phyloP scores from a whole-genome alignment of 2,329 filamentous ascomycete species.

The Elsinoe batatas region DNA sequence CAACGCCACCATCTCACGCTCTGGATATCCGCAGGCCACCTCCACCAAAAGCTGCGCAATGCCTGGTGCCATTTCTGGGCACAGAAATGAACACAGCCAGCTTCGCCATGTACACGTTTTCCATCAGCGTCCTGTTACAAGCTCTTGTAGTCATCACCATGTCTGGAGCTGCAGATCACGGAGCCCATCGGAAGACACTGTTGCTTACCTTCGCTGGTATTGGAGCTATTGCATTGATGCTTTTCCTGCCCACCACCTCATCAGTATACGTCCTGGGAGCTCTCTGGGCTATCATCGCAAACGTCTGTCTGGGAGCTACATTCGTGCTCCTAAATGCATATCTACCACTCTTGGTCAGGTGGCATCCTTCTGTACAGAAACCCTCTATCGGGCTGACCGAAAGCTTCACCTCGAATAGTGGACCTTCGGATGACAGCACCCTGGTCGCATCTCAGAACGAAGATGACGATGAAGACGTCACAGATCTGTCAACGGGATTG shows the following conservation, averaged over 20 bases:
- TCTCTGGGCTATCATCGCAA: constrained; percentile 77
- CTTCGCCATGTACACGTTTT: constrained; percentile 98
- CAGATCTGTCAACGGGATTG: constrained; percentile 30
- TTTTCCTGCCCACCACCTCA: constrained; percentile 70
- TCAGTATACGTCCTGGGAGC: constrained; percentile 71
- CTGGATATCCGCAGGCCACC: constrained; percentile 16
- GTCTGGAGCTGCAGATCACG: constrained; percentile 91
- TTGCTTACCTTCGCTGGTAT: constrained; percentile 75
- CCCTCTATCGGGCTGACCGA: background rate
- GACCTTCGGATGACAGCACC: background rate
- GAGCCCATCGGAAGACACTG: constrained; percentile 74
- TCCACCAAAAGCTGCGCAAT: constrained; percentile 49
- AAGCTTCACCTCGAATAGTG: background rate
- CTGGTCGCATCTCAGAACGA: background rate
- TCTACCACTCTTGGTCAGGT: constrained; percentile 76
- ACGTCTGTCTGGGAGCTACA: constrained; percentile 87
- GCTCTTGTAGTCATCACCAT: constrained; percentile 89
- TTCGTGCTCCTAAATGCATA: constrained; percentile 96
- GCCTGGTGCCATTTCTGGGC: constrained; percentile 72
- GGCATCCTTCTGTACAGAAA: constrained; percentile 56
- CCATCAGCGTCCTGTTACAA: constrained; percentile 79
- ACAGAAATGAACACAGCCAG: constrained; percentile 88
- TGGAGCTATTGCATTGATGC: constrained; percentile 76
- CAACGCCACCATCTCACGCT: constrained; percentile 20
- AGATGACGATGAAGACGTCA: constrained; percentile 19